Base-by-base conservation (phyloP, 208 protist species). In the Trypanosoma cruzi region DNA sequence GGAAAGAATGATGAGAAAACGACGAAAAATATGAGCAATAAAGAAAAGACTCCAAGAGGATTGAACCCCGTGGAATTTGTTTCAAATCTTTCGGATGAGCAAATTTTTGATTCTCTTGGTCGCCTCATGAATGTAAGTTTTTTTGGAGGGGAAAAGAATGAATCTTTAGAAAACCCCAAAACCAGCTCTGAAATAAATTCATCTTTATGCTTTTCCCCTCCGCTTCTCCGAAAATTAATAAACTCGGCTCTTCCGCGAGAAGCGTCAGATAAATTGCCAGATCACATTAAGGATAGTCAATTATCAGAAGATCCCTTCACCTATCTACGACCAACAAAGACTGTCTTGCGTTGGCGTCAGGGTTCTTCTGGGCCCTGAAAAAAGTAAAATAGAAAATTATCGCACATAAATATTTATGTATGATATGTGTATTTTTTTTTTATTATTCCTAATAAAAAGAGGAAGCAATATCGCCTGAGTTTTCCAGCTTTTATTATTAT, bases 401-500 rank as follows among this genome's bases (percentile, higher is more conserved):
- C n/a, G n/a, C n/a, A n/a, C n/a, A 10, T 40, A 40, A 13, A 40
- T 40, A 13, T 13, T 40, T 40, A 40, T 10, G 4, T 13, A 13
- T 10, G 10, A 13, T 40, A 40, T 40, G 4, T 40, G 6, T 40
- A 40, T 40, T 10, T 4, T 40, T 40, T 4, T 10, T 10, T 40
- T 13, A 13, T 40, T 40, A 40, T 40, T 40, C 36, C 10, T 40
- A 40, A 10, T 10, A 40, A 40, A 4, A 10, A 10, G 36, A 10
- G 10, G 36, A 10, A 40, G 36, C 10, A 13, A 40, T 40, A 40
- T 40, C 4, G 36, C 4, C 6, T 40, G 36, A 40, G 36, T 40
- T 56, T 48, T 71, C 13, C 48, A 7, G 24, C 52, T 46, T 42
- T 63, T 63, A 60, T 74, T 68, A 31, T 48, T 74, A 36, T 26